Conservation (phyloP, 2,329 filamentous ascomycete genomes). For the Penicillium sp. region DNA sequence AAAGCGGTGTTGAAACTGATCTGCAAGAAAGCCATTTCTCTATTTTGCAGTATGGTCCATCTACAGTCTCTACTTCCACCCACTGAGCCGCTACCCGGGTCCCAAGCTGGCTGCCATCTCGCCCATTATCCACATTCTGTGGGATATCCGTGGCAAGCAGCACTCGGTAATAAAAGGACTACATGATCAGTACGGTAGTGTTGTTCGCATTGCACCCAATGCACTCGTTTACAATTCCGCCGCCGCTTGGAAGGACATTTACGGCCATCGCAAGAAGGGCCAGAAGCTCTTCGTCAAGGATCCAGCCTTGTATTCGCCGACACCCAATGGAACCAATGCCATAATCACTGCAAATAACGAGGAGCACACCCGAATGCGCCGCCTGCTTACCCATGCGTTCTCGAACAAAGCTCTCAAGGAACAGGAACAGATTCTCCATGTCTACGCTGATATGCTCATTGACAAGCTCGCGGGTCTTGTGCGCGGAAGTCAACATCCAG, state of each 20-base stretch:
- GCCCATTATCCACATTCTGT: neutral
- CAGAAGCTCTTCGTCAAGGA: slow-evolving; percentile 35
- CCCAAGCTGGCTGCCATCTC: slow-evolving; percentile 1
- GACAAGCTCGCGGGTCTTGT: neutral
- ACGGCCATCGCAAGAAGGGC: slow-evolving; percentile 39
- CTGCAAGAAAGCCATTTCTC: neutral
- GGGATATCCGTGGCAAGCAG: neutral
- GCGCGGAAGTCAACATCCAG: neutral
- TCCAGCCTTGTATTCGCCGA: slow-evolving; percentile 28
- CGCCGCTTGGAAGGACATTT: slow-evolving; percentile 37
- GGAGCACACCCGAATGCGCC: slow-evolving; percentile 1
- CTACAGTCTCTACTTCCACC: slow-evolving; percentile 1
- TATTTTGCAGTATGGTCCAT: neutral
- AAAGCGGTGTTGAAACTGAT: neutral
- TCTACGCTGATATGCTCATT: neutral
- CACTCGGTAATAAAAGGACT: neutral
- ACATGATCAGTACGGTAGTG: neutral
- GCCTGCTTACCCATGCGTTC: neutral
- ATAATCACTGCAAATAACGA: slow-evolving; percentile 28
- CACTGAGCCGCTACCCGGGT: slow-evolving; percentile 2
- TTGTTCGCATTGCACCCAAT: neutral
- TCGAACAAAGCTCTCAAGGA: neutral
- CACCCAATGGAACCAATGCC: slow-evolving; percentile 31
- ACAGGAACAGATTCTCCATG: neutral
- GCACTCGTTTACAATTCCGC: neutral